Base-by-base conservation (phyloP, 2,329 filamentous ascomycete species). In the Aspergillus sp. region DNA sequence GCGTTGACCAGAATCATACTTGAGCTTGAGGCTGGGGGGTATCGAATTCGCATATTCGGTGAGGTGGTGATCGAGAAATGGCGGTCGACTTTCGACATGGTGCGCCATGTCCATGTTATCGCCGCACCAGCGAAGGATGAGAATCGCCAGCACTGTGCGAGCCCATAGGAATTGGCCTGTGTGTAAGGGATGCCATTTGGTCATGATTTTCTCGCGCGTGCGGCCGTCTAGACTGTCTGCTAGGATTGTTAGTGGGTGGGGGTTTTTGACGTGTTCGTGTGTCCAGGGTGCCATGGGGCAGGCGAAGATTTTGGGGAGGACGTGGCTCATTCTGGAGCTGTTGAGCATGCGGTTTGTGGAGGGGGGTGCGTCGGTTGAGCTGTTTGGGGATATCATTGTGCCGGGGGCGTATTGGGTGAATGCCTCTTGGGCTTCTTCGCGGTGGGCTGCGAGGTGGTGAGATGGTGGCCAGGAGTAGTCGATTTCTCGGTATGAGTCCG, bases 91-190 rank as follows among this genome's bases (percentile, higher is more conserved):
- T 33, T 50, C 39, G 43, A 55, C 38, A 29, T 42, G 33, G 44
- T 54, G 39, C 5, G 40, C 49, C 46, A 51, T 51, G 26, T 51
- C 73, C 9, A 62, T 66, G 7, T 69, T 62, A 46, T 76, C 72
- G 11, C 72, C 71, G 5, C 73, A 58, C 37, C 62, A 67, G 5
- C 64, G 64, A 5, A 75, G 59, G 33, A 75, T 56, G 9, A 68
- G n/a, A 26, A 26, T 36, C 13, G 5, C n/a, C 19, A 36, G 2
- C 12, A 19, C 6, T 2, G 19, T n/a, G 13, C 27, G 26, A 8
- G 34, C 27, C 26, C 10, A 26, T 6, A 36, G 26, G 19, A 26
- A 36, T 26, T 26, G 19, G 4, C 13, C 26, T 36, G 34, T 19
- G 27, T 36, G 34, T 10, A 36, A 11, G 27, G 34, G 12, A 11